phyloP scores from a whole-genome alignment of 139 green algal genomes.

The Nannochloris sp. region DNA sequence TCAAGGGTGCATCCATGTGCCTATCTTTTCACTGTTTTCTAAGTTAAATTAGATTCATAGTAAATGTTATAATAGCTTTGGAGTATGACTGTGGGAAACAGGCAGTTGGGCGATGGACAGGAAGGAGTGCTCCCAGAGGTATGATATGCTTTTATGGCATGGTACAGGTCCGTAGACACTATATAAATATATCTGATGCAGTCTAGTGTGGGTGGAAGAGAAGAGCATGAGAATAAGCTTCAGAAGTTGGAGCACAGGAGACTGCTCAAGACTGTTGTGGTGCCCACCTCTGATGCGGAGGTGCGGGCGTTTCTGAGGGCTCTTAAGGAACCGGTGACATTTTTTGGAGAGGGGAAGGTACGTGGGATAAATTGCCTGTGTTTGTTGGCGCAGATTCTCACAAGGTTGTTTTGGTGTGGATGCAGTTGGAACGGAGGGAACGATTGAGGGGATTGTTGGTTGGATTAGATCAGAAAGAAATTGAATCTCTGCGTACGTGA shows the following conservation, averaged over 20 bases:
- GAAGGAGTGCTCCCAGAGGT: slow-evolving; percentile 28
- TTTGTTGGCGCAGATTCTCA: not conserved
- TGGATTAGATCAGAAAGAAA: slow-evolving; percentile 27
- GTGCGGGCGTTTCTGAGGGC: slow-evolving; percentile 66
- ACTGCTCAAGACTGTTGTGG: slow-evolving; percentile 49
- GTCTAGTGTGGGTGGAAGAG: slow-evolving; percentile 25
- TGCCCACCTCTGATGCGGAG: slow-evolving; percentile 64
- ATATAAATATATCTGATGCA: slow-evolving; percentile 10
- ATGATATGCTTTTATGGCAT: no score
- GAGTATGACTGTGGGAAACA: slow-evolving; percentile 29
- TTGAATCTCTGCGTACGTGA: not conserved
- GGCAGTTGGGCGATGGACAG: slow-evolving; percentile 15
- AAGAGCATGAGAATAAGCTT: slow-evolving; percentile 59
- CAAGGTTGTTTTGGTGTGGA: not conserved
- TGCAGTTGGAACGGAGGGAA: slow-evolving; percentile 80
- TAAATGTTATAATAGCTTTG: no score
- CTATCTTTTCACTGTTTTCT: no score
- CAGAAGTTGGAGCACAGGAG: slow-evolving; percentile 64
- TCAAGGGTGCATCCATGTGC: no score
- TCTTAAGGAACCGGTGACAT: slow-evolving; percentile 81
- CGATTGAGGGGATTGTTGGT: slow-evolving; percentile 76
- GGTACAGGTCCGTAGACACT: not conserved
- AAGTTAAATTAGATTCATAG: no score
- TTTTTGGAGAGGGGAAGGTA: slow-evolving; percentile 80
- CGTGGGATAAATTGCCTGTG: not conserved